Evolutionary conservation across 768 basidiomycete genomes (phyloP), one percentile per base, ranked within the genome.

Genomic region (Amanita rubescens): DNA sequence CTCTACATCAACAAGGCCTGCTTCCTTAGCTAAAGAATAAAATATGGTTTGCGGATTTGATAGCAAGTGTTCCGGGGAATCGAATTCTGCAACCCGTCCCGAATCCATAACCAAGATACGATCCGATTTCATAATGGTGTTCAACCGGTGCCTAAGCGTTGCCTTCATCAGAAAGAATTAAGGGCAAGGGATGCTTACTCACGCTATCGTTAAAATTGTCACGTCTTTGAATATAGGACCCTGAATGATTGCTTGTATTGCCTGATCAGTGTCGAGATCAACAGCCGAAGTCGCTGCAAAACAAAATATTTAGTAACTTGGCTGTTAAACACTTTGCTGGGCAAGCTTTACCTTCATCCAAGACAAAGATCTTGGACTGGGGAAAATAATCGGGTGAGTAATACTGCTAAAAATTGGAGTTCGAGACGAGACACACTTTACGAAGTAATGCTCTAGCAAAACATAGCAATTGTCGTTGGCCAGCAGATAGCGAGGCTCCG

Each of bases 151-250:
- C 35, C 85, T 89, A 8, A 8, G 51, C 17, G 20, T 45, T 37
- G 30, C 15, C 54, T 53, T 53, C 14, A 27, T 44, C 12, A 57
- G 33, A 33, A 8, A n/a, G 45, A 50, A 46, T 19, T 17, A 9
- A 12, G n/a, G 47, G 15, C 22, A 48, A 43, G 30, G 44, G 34
- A 34, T 39, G 6, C 44, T 22, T 46, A 76, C 81, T 61, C 70
- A 90, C 82, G 90, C 90, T 61, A 93, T 91, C 12, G 90, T 93
- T 49, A 95, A 67, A 53, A 93, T 91, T 10, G 92, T 94, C 12
- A 87, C 84, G 54, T 85, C 69, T 2, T 75, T 69, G 63, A 94
- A 95, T 27, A 85, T 78, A 3, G 84, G 78, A 6, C 92, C 90
- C 24, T 82, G 78, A 43, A 95, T 87, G 57, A 93, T 92, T 10